Evolutionary conservation across 2,329 filamentous ascomycete species (phyloP).

Genomic region (Aspergillaceae sp.): DNA sequence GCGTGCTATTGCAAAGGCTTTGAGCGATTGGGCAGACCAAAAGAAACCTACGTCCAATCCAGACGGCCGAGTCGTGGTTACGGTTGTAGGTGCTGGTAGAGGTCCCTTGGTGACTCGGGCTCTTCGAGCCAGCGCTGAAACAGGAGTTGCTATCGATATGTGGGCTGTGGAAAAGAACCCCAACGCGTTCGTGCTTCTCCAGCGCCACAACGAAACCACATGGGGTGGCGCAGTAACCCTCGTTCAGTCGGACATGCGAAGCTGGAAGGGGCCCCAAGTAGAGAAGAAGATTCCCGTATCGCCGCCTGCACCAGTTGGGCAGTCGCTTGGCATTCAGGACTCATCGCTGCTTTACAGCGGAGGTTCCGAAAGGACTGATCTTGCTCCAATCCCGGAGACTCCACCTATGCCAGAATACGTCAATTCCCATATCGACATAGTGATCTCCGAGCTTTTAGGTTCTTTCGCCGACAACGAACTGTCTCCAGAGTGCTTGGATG

Average conservation of each 20-base stretch:
- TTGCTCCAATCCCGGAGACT: constrained; percentile 18
- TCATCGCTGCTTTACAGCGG: constrained; percentile 12
- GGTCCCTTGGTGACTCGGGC: constrained; percentile 86
- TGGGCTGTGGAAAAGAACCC: constrained; percentile 98
- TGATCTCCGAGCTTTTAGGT: constrained; percentile 83
- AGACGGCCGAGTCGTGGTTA: constrained; percentile 67
- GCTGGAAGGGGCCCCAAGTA: constrained; percentile 70
- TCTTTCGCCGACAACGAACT: constrained; percentile 97
- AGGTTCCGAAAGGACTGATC: constrained; percentile 29
- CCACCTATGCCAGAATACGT: constrained; percentile 39
- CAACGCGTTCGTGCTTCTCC: constrained; percentile 88
- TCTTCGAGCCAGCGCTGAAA: constrained; percentile 65
- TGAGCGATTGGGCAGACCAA: constrained; percentile 67
- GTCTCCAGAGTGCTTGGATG: constrained; percentile 91
- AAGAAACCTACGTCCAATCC: constrained; percentile 65
- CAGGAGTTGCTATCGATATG: constrained; percentile 69
- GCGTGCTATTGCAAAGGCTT: constrained; percentile 67
- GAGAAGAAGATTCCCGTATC: constrained; percentile 13
- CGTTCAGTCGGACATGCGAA: constrained; percentile 94
- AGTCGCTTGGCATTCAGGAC: constrained; percentile 26
- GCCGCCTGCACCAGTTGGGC: constrained; percentile 20
- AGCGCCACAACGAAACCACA: constrained; percentile 71
- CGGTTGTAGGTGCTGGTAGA: constrained; percentile 86
- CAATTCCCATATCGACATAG: constrained; percentile 60
- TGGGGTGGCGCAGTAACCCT: constrained; percentile 77